A percentile compares a stretch with the other conserved stretches of the same genome.
These are phyloP conservation scores for Byssochlamys sp. DNA, from an alignment of 2,329 filamentous ascomycete species.

Conservation along the genomic window DNA sequence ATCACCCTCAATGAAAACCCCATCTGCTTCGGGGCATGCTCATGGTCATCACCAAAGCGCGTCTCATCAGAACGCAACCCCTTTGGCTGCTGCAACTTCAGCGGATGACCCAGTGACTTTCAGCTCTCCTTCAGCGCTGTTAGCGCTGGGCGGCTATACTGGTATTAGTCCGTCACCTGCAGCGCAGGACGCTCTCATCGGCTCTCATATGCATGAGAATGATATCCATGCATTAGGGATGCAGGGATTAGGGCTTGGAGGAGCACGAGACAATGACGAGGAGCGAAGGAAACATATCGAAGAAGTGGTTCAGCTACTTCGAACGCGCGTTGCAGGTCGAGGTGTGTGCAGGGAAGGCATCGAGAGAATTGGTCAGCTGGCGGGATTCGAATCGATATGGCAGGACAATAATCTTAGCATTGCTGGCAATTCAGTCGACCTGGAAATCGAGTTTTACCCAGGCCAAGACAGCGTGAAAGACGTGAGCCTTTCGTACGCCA, in stretches of 20 bases:
- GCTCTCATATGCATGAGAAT: constrained; percentile 27
- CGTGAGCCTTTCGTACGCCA: constrained; percentile 35
- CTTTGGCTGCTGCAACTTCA: constrained; percentile 27
- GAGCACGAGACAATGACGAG: constrained; percentile 30
- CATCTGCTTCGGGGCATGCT: constrained; percentile 29
- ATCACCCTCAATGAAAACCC: constrained; percentile 37
- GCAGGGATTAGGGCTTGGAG: constrained; percentile 27
- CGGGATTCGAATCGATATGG: constrained; percentile 39
- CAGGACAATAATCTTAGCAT: constrained; percentile 38
- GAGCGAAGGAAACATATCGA: constrained; percentile 34
- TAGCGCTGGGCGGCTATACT: constrained; percentile 34
- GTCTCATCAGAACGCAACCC: constrained; percentile 36
- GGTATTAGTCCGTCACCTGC: constrained; percentile 33
- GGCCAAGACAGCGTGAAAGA: constrained; percentile 32
- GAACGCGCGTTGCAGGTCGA: constrained; percentile 31
- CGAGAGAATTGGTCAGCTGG: constrained; percentile 32
- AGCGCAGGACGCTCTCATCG: constrained; percentile 27
- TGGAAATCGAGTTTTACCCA: constrained; percentile 37
- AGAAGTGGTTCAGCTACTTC: constrained; percentile 32
- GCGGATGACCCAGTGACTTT: constrained; percentile 35
- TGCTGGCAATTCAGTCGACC: constrained; percentile 38
- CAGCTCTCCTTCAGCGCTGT: constrained; percentile 36
- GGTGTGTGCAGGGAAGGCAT: constrained; percentile 36
- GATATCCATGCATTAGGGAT: constrained; percentile 33
- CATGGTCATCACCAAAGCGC: constrained; percentile 25